These are phyloP conservation scores for Trichosporon sp. DNA, from an alignment of 1,284 basidiomycete species.

Conservation along the genomic window DNA sequence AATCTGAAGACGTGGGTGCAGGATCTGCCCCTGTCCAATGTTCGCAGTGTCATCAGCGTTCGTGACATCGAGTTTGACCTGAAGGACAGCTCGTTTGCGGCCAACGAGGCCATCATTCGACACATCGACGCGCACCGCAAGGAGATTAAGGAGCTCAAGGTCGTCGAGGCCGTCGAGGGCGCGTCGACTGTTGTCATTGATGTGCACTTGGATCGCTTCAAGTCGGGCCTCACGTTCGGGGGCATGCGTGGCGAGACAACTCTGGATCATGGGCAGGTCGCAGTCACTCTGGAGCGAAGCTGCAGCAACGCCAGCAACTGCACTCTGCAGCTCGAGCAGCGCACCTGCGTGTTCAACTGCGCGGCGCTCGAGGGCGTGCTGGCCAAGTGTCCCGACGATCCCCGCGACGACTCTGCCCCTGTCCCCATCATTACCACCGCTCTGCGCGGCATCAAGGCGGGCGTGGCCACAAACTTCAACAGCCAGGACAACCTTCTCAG, in stretches of 20 bases:
- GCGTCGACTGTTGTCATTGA: slow-evolving; percentile 18
- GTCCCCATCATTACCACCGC: background rate
- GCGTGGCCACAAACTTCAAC: slow-evolving; percentile 8
- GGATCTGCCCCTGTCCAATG: slow-evolving; percentile 18
- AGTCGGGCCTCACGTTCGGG: slow-evolving; percentile 20
- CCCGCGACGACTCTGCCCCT: background rate
- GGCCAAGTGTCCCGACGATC: background rate
- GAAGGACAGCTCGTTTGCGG: slow-evolving; percentile 29
- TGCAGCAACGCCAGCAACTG: background rate
- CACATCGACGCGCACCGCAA: slow-evolving; percentile 14
- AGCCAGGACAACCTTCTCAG: slow-evolving; percentile 1
- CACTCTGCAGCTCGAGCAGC: background rate
- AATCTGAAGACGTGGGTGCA: slow-evolving; percentile 15
- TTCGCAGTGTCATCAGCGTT: slow-evolving; percentile 23
- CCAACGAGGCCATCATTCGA: slow-evolving; percentile 11
- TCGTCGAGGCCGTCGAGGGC: slow-evolving; percentile 10
- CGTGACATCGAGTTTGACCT: slow-evolving; percentile 21
- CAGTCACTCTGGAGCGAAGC: slow-evolving; percentile 9
- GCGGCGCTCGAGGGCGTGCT: background rate
- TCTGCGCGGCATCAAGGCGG: slow-evolving; percentile 8
- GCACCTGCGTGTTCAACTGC: slow-evolving; percentile 10
- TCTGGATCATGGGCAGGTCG: slow-evolving; percentile 8
- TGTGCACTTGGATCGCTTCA: slow-evolving; percentile 16
- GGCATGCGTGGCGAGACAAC: slow-evolving; percentile 23
- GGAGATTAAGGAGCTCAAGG: slow-evolving; percentile 7